phyloP scores from a whole-genome alignment of 1,139 yeast species.

The Petasospora rhodanensis region DNA sequence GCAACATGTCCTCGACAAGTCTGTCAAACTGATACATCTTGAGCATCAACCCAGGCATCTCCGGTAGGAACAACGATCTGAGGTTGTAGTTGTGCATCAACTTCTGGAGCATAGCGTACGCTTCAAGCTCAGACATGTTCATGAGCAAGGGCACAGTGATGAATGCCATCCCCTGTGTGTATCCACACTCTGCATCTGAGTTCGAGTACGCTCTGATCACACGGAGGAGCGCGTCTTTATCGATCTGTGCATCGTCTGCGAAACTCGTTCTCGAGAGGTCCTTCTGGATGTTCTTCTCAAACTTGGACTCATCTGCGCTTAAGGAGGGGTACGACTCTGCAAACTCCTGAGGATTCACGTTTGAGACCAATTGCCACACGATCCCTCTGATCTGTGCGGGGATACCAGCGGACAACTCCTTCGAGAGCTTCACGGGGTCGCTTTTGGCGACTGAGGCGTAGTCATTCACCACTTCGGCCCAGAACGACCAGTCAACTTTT shows the following conservation, averaged over 20 bases:
- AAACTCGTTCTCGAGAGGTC: constrained; percentile 85
- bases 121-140: constrained; percentile 77
- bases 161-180: constrained; percentile 97
- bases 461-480: constrained; percentile 78
- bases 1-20: constrained; percentile 63
- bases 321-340: constrained; percentile 57
- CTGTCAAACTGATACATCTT: constrained; percentile 87
- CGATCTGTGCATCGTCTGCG: constrained; percentile 52
- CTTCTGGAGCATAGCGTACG: constrained; percentile 75
- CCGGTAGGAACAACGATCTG: constrained; percentile 73
- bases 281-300: constrained; percentile 72
- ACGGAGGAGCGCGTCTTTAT: constrained; percentile 59
- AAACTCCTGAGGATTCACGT: constrained; percentile 69
- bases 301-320: constrained; percentile 50
- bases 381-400: constrained; percentile 85
- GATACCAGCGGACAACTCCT: constrained; percentile 67
- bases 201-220: constrained; percentile 81
- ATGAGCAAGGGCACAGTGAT: constrained; percentile 79
- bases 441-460: constrained; percentile 62
- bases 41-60: constrained; percentile 89
- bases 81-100: constrained; percentile 82
- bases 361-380: constrained; percentile 88
- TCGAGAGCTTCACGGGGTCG: constrained; percentile 55
- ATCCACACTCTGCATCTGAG: constrained; percentile 90
- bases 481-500: constrained; percentile 75